Evolutionary conservation across 2,329 filamentous ascomycete species (phyloP).

Genomic region (Trichoderma pleuroti): DNA sequence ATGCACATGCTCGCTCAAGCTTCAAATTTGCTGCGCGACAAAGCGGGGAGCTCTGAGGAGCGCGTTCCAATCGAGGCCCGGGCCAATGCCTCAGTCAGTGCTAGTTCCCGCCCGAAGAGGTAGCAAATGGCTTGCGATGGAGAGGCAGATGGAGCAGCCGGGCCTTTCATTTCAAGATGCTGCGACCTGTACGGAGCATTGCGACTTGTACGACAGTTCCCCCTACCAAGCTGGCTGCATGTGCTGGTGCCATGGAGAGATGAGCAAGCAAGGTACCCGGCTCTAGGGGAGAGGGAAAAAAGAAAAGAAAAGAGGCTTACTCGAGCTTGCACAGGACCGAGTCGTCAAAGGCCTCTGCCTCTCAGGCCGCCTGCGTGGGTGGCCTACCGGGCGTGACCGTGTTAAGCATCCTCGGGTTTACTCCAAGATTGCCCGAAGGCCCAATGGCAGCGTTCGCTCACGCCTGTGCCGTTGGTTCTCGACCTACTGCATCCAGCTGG

Average conservation of each 20-base stretch:
- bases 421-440: conserved; percentile 12
- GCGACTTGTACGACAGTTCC: neutral
- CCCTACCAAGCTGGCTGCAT: neutral
- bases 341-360: neutral
- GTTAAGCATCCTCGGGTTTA: conserved; percentile 16
- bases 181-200: neutral
- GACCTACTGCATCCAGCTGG: conserved; percentile 21
- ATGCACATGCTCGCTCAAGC: conserved; percentile 10
- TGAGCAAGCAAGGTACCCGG: conserved; percentile 15
- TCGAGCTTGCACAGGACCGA: neutral
- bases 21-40: neutral
- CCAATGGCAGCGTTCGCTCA: conserved; percentile 2
- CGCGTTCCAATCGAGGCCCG: conserved; percentile 10
- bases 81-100: conserved; percentile 15
- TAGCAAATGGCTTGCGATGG: conserved; percentile 1
- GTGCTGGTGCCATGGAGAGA: neutral
- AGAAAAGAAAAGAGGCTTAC: neutral
- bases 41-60: conserved; percentile 10
- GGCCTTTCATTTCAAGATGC: conserved; percentile 19
- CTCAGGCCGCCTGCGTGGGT: neutral
- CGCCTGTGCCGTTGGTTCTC: conserved; percentile 12
- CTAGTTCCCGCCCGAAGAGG: conserved; percentile 16
- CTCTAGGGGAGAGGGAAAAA: neutral
- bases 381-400: neutral
- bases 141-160: conserved; percentile 15